Conservation (phyloP, 2,329 filamentous ascomycete species). For the Ramichloridium luteum region DNA sequence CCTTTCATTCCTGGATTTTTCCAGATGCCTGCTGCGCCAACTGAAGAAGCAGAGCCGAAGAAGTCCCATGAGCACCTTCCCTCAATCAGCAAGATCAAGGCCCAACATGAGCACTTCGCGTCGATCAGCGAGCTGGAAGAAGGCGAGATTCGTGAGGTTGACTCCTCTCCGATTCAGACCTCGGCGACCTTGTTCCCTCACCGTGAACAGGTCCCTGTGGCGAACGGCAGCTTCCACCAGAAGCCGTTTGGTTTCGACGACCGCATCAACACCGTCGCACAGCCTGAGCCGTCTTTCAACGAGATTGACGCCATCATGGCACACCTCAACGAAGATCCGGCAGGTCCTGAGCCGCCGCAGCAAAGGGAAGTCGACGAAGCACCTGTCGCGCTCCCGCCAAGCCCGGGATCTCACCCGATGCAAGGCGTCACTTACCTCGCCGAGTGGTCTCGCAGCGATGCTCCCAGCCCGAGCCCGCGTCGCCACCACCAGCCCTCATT, state of each 20-base stretch:
- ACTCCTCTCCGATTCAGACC: conserved; percentile 10
- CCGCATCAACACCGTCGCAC: conserved; percentile 12
- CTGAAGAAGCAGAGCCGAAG: conserved; percentile 1
- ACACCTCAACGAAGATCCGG: conserved; percentile 61
- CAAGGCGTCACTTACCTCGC: conserved; percentile 21
- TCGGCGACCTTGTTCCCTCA: not conserved
- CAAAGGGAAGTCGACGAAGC: conserved; percentile 11
- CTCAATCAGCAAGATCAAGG: too few species aligned
- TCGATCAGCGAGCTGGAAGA: conserved; percentile 25
- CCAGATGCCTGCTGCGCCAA: conserved; percentile 13
- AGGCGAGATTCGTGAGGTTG: conserved; percentile 21
- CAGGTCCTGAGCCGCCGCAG: conserved; percentile 42
- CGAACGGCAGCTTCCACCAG: conserved; percentile 1
- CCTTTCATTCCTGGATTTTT: conserved; percentile 44
- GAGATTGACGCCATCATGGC: conserved; percentile 92
- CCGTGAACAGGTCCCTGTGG: not conserved
- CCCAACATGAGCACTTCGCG: conserved; percentile 8
- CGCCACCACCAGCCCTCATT: conserved; percentile 5
- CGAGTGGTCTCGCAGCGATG: conserved; percentile 46
- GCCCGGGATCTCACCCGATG: conserved; percentile 17
- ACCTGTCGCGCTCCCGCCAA: conserved; percentile 13
- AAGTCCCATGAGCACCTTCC: conserved; percentile 5
- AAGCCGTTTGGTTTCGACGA: conserved; percentile 5
- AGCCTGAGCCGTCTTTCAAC: conserved; percentile 47
- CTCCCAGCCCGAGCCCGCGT: conserved; percentile 57